These are phyloP conservation scores for Vitis cinerea DNA, from an alignment of 164 flowering plant species.

Conservation along the genomic window DNA sequence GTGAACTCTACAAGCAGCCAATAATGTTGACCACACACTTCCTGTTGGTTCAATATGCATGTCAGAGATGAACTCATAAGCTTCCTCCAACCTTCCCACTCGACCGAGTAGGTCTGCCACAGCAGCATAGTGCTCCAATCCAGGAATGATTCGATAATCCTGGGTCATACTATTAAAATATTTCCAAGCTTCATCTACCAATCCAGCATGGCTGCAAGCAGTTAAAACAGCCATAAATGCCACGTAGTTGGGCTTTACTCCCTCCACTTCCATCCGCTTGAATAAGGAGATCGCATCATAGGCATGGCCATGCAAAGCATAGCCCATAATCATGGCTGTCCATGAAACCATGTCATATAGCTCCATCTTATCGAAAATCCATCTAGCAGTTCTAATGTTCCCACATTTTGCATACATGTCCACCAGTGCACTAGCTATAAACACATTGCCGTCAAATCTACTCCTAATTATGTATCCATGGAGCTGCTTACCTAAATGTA, in stretches of 20 bases:
- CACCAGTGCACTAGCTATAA: slow-evolving; percentile 72
- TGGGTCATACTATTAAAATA: slow-evolving; percentile 58
- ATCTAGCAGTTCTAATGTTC: slow-evolving; percentile 50
- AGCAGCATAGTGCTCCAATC: slow-evolving; percentile 83
- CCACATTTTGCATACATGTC: slow-evolving; percentile 98
- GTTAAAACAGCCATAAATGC: slow-evolving; percentile 79
- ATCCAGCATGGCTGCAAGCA: slow-evolving; percentile 89
- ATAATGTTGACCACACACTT: slow-evolving; percentile 66
- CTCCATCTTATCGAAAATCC: slow-evolving; percentile 62
- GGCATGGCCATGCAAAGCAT: slow-evolving; percentile 77
- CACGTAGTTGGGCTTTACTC: slow-evolving; percentile 57
- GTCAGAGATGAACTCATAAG: slow-evolving; percentile 51
- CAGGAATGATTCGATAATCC: slow-evolving; percentile 61
- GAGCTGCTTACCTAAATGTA: slow-evolving; percentile 80
- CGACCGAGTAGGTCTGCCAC: slow-evolving; percentile 91
- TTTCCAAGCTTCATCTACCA: slow-evolving; percentile 65
- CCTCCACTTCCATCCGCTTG: slow-evolving; percentile 56
- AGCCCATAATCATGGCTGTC: slow-evolving; percentile 96
- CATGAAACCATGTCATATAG: slow-evolving; percentile 74
- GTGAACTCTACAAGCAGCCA: slow-evolving; percentile 76
- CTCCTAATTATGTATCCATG: slow-evolving; percentile 65
- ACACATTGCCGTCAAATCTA: slow-evolving; percentile 56
- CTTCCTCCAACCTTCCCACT: slow-evolving; percentile 80
- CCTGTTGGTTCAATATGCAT: slow-evolving; percentile 55
- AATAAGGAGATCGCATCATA: slow-evolving; percentile 62